phyloP scores from a whole-genome alignment of 1,284 basidiomycete genomes.

The Austropuccinia psidii region DNA sequence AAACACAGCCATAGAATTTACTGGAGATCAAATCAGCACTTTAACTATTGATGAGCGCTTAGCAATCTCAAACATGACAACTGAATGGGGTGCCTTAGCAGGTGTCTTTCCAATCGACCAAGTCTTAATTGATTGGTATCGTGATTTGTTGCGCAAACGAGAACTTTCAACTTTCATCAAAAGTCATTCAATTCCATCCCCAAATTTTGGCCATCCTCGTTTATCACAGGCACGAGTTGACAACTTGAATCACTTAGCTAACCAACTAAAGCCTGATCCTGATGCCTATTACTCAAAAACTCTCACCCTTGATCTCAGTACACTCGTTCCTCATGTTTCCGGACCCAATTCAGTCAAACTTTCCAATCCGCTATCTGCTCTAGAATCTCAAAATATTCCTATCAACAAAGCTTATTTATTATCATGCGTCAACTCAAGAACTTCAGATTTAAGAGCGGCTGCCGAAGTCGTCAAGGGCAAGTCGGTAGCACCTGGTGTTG shows the following conservation, averaged over 20 bases:
- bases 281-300: slow-evolving; percentile 79
- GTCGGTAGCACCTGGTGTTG: slow-evolving; percentile 78
- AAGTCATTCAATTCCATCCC: slow-evolving; percentile 56
- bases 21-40: slow-evolving; percentile 75
- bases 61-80: slow-evolving; percentile 97
- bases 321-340: slow-evolving; percentile 88
- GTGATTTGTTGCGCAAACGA: slow-evolving; percentile 64
- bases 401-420: slow-evolving; percentile 99
- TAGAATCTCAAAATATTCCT: slow-evolving; percentile 65
- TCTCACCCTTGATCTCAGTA: slow-evolving; percentile 83
- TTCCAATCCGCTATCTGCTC: slow-evolving; percentile 75
- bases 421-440: slow-evolving; percentile 94
- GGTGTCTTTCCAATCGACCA: slow-evolving; percentile 92
- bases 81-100: slow-evolving; percentile 95
- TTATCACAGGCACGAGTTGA: slow-evolving; percentile 70
- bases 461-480: slow-evolving; percentile 78
- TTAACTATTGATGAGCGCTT: slow-evolving; percentile 84
- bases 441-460: slow-evolving; percentile 86
- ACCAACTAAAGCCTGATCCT: slow-evolving; percentile 62
- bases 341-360: slow-evolving; percentile 98
- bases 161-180: slow-evolving; percentile 68
- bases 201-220: slow-evolving; percentile 63
- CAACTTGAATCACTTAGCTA: slow-evolving; percentile 54
- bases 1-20: slow-evolving; percentile 97
- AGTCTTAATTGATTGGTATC: slow-evolving; percentile 78